Evolutionary conservation across 495 filamentous ascomycete species (phyloP), one percentile per base, ranked within the genome.

Genomic region (Coniosporium apollinis): DNA sequence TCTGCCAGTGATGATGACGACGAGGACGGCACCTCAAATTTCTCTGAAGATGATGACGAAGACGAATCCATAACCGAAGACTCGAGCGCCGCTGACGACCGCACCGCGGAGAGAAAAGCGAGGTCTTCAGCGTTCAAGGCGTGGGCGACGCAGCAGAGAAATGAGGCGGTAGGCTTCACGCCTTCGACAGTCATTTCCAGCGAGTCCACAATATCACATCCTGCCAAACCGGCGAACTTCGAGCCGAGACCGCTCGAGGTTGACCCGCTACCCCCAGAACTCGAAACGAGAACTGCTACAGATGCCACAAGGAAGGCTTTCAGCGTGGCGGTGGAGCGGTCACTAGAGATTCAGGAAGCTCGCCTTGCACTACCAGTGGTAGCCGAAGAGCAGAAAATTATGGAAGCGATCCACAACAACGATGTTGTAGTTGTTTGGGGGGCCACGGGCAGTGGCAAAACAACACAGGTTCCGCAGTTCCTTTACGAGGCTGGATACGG

Each of bases 381-480:
- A 19, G 79, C 80, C 1, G 89, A 96, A 49, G 89, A 97, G 50
- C 89, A 96, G 47, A 85, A 79, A 46, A 92, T 97, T 16, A 97
- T 97, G 89, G 89, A 97, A 61, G 84, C 86, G 3, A 84, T 96
- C 13, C 72, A 91, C 51, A 82, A 86, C 48, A 80, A 92, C 53
- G 64, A 83, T 30, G 69, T 76, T 0, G 77, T 93, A 0, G 79
- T 97, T 13, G 74, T 97, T n/a, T 94, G 84, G 57, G 89, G 91
- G 54, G 76, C 85, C 7, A 97, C 89, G 36, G 89, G 89, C 51
- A 92, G 82, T 46, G 89, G 89, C 51, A 97, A 97, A 51, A 97
- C 91, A 0, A 97, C 89, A 0, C 89, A 97, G 53, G 70, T 96
- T 7, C 89, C 89, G 2, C 89, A 97, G 53, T 96, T 97, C 42